phyloP scores from a whole-genome alignment of 345 rosid species.

The Pelargonium nanum region DNA sequence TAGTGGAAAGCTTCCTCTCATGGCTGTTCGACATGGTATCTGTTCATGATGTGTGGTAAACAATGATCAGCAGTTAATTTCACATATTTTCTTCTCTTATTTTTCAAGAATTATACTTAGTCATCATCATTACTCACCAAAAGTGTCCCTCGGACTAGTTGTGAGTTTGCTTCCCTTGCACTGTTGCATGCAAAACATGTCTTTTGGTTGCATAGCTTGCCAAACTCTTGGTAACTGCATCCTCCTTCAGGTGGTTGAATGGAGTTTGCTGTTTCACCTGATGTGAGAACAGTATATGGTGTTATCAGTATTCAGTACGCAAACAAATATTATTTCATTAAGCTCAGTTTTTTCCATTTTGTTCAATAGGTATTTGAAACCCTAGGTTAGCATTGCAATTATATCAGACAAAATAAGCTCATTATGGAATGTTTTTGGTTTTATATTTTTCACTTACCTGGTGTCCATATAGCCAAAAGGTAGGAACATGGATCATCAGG shows the following conservation, averaged over 20 bases:
- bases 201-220: conserved; percentile 39
- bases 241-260: conserved; percentile 43
- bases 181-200: conserved; percentile 74
- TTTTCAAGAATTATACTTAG: conserved; percentile 1
- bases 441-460: conserved; percentile 39
- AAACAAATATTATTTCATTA: not conserved
- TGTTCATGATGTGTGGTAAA: conserved; percentile 14
- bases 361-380: not conserved
- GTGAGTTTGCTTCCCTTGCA: conserved; percentile 53
- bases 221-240: conserved; percentile 45
- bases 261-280: conserved; percentile 86
- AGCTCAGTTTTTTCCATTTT: not conserved
- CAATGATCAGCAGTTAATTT: not conserved
- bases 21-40: conserved; percentile 96
- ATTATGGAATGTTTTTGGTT: not conserved
- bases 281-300: conserved; percentile 2
- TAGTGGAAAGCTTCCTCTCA: conserved; percentile 93
- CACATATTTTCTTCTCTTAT: conserved; percentile 3
- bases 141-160: conserved; percentile 75
- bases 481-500: conserved; percentile 76
- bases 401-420: not conserved
- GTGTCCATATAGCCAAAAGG: conserved; percentile 94
- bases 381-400: too few relatives aligned
- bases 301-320: not conserved
- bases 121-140: conserved; percentile 42